Conservation (phyloP, 805 yeast genomes). For the Ogataea pini region DNA sequence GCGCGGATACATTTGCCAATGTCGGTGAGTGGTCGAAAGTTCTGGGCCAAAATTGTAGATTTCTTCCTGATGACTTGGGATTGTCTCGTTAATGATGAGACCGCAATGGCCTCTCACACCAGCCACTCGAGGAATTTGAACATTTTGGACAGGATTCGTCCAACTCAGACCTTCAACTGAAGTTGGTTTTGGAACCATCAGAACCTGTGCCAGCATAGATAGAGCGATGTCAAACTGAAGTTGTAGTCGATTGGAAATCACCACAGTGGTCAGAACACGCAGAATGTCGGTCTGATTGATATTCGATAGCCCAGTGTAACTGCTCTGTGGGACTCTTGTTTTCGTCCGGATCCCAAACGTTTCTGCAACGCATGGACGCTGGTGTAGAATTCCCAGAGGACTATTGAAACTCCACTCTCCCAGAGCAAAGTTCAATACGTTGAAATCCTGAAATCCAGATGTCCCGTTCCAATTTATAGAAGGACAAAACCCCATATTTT, state of each 20-base stretch:
- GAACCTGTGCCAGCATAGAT: neutral
- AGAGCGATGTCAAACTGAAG: neutral
- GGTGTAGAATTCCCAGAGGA: neutral
- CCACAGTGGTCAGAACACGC: neutral
- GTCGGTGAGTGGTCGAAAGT: neutral
- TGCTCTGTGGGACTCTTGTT: neutral
- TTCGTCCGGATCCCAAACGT: neutral
- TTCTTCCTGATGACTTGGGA: neutral
- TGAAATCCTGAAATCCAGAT: neutral
- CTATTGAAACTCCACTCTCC: neutral
- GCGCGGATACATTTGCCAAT: neutral
- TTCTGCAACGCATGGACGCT: neutral
- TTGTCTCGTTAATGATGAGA: neutral
- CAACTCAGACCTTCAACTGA: neutral
- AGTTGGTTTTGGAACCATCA: neutral
- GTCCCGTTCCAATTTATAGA: neutral
- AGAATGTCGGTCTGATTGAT: neutral
- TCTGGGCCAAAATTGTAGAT: neutral
- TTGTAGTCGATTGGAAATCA: neutral
- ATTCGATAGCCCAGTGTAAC: neutral
- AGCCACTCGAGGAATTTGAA: neutral
- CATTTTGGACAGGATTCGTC: neutral
- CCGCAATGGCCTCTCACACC: slow-evolving; percentile 1
- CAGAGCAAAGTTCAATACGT: neutral
- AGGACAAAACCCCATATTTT: neutral